These are phyloP conservation scores for Borovskyia barvae DNA, from an alignment of 208 protist genomes.

Conservation along the genomic window DNA sequence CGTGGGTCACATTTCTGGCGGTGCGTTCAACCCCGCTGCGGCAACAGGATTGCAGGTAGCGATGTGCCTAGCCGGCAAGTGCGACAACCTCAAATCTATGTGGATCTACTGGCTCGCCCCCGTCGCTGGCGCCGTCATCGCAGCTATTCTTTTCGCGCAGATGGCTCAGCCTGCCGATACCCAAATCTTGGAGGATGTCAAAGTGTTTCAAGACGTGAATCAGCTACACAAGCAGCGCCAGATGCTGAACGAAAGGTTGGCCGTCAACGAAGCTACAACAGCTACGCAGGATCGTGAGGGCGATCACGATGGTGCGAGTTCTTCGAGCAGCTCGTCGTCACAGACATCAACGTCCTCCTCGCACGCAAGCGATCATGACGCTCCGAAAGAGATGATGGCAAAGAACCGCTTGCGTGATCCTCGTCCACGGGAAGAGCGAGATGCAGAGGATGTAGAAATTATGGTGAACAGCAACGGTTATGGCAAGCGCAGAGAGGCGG, in stretches of 20 bases:
- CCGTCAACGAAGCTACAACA: neutral
- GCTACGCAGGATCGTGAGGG: neutral
- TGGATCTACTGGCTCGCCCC: slow-evolving; percentile 88
- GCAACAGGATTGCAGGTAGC: slow-evolving; percentile 80
- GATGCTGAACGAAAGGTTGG: slow-evolving; percentile 13
- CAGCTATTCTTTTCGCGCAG: slow-evolving; percentile 66
- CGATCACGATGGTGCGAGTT: neutral
- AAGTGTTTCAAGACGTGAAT: slow-evolving; percentile 34
- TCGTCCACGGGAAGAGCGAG: neutral
- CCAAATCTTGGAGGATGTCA: slow-evolving; percentile 47
- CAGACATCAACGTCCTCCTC: slow-evolving; percentile 2
- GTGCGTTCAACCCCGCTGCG: slow-evolving; percentile 82
- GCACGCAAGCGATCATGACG: neutral
- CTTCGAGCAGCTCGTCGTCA: slow-evolving; percentile 1
- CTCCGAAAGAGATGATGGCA: neutral
- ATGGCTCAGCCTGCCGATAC: slow-evolving; percentile 61
- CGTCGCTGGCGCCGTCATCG: slow-evolving; percentile 52
- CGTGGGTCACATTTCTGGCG: slow-evolving; percentile 67
- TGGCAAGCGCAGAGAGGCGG: too few species aligned
- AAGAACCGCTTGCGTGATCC: neutral
- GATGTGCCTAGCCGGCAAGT: slow-evolving; percentile 65
- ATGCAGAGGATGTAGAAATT: neutral
- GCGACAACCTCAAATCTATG: slow-evolving; percentile 58
- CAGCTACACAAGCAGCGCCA: slow-evolving; percentile 18
- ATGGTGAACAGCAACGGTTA: too few species aligned